Evolutionary conservation across 495 filamentous ascomycete species (phyloP), one percentile per base, ranked within the genome.

Genomic region (Hypoxylon subgilvum): DNA sequence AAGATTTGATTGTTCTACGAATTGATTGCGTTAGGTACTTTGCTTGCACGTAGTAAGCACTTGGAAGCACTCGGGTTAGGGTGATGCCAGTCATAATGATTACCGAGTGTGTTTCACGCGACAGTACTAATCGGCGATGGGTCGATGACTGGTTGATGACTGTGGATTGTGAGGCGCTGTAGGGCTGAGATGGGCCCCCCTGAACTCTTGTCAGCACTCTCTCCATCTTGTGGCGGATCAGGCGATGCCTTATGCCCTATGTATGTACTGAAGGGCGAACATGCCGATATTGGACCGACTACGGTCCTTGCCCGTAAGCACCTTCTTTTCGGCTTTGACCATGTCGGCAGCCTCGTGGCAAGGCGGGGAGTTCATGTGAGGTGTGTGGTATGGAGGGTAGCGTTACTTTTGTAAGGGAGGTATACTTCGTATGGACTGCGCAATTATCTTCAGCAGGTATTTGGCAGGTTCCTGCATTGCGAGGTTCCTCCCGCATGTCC

Each of bases 201-300:
- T 51, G 44, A 34, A 32, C 27, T 44, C 50, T 34, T 31, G 61
- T 59, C 61, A 59, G 54, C 60, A 63, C 60, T 63, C 60, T 63
- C 34, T 27, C 23, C 8, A 8, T 27, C 23, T 3, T 27, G 23
- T 27, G 8, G 4, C 23, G 23, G 4, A 27, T 27, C 23, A 27
- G 8, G 31, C 36, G n/a, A n/a, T n/a, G n/a, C n/a, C n/a, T n/a
- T n/a, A n/a, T n/a, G n/a, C n/a, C n/a, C n/a, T n/a, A n/a, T n/a
- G n/a, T n/a, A n/a, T n/a, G 2, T 36, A 19, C n/a, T 45, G 8
- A 16, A n/a, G 18, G 10, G 1, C 13, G 5, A 32, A 9, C 14
- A 35, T 47, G 12, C 52, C 59, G 52, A 57, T 19, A 41, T 57
- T 48, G 35, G 40, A 19, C 52, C 47, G 52, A 42, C 23, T 27